These are phyloP conservation scores for Coelastrella sp. DNA, from an alignment of 139 green algal genomes.

Conservation along the genomic window DNA sequence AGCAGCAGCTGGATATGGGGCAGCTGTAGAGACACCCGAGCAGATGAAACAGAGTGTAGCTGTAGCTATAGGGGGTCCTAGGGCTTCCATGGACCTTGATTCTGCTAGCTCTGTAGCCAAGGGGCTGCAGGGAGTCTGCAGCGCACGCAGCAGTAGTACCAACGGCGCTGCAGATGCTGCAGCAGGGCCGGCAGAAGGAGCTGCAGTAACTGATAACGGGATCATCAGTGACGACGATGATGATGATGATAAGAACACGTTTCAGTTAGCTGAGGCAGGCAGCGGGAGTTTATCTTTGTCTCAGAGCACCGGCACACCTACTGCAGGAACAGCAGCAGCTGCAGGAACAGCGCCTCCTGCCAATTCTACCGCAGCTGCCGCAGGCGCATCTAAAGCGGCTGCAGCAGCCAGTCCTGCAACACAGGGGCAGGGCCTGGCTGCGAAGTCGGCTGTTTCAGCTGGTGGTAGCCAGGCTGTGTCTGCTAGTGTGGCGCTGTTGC, in stretches of 20 bases:
- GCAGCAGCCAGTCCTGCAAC: constrained; percentile 20
- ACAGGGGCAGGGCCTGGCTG: not conserved
- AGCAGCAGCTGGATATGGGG: constrained; percentile 51
- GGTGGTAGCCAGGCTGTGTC: not conserved
- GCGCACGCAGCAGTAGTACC: not conserved
- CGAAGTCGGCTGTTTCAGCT: not conserved
- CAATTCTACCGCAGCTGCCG: no score
- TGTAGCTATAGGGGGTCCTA: constrained; percentile 34
- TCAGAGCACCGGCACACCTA: not conserved
- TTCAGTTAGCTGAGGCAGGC: constrained; percentile 32
- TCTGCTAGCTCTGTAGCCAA: not conserved
- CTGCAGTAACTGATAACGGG: not conserved
- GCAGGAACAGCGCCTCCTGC: not conserved
- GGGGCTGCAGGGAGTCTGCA: not conserved
- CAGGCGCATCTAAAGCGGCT: not conserved
- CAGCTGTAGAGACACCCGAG: constrained; percentile 30
- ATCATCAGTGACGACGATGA: constrained; percentile 35
- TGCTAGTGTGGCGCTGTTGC: constrained; percentile 59
- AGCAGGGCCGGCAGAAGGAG: not conserved
- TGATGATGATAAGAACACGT: constrained; percentile 43
- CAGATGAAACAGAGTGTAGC: constrained; percentile 52
- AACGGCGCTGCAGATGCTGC: not conserved
- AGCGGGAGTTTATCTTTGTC: not conserved
- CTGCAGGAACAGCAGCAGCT: constrained; percentile 10
- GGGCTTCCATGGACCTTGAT: not conserved